Conservation (phyloP, 345 rosid species). For the Orychophragmus violaceus region DNA sequence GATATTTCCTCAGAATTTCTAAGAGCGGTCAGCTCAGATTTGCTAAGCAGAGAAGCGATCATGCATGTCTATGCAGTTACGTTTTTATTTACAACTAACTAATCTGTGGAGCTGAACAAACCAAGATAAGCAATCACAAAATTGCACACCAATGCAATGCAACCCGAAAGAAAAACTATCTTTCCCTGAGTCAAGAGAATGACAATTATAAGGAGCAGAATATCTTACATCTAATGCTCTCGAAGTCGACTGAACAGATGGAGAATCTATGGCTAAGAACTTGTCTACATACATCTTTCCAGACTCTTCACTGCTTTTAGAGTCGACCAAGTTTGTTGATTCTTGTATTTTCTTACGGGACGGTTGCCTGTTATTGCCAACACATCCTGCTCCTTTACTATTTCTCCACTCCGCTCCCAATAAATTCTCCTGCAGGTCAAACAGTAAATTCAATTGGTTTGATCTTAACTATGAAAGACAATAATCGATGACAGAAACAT, state of each 20-base stretch:
- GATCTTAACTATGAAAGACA: not conserved
- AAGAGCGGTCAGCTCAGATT: too few species aligned
- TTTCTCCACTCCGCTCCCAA: constrained; percentile 68
- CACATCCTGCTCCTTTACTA: constrained; percentile 60
- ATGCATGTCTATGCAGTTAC: not conserved
- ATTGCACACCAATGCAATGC: not conserved
- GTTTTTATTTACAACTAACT: not conserved
- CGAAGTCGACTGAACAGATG: constrained; percentile 66
- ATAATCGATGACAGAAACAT: constrained; percentile 7
- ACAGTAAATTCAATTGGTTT: constrained; percentile 7
- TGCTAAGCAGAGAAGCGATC: not conserved
- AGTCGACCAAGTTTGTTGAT: constrained; percentile 54
- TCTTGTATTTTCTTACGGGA: constrained; percentile 61
- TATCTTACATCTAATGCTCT: constrained; percentile 67
- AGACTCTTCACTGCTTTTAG: constrained; percentile 66
- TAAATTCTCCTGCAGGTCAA: constrained; percentile 49
- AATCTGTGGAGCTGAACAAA: not conserved
- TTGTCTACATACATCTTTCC: constrained; percentile 61
- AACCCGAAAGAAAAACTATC: not conserved
- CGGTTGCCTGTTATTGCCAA: constrained; percentile 69
- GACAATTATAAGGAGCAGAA: too few species aligned
- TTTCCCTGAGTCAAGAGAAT: too few species aligned
- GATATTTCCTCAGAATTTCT: not conserved
- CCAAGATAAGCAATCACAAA: not conserved
- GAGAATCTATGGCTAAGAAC: constrained; percentile 57